Base-by-base conservation (phyloP, 208 protist genomes). In the Trypanosoma rangeli region DNA sequence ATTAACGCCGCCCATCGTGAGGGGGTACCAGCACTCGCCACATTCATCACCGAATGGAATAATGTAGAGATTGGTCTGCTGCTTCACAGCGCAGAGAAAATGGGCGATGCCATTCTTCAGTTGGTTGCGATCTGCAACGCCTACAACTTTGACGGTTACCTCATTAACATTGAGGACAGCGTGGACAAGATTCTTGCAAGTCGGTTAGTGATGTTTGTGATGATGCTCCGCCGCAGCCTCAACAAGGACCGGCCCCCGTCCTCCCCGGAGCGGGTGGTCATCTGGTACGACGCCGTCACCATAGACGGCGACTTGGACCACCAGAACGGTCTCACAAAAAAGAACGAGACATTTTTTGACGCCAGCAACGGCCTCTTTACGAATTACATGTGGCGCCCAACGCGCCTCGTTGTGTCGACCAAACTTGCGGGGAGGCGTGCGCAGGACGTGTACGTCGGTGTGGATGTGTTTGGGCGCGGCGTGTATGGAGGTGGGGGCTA, bases 281-380 rank as follows among this genome's bases (percentile, higher is more conserved):
- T 97, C 4, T 98, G 95, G 95, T 98, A 98, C 71, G 95, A 98
- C 68, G 85, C 87, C 13, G 74, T 98, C 5, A 94, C 82, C 12
- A 73, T 68, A 0, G 48, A 75, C 18, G 93, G 92, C 18, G 26
- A 33, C 13, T 49, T 97, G 20, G 20, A 37, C 18, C 97, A 92
- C 63, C 90, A 97, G 66, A 97, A 97, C 64, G 64, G 67, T 31
- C 70, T 98, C 24, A 96, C 75, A 5, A 3, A 63, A 18, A 68
- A 79, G 12, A 98, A 98, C 69, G 83, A 86, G 24, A 39, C 70
- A 2, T 98, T 94, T 68, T 97, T 98, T 68, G 74, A 94, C 44
- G 65, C 61, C 1, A 79, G 79, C 60, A 85, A 94, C 71, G 92
- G 86, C 37, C 82, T 98, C 16, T 97, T 98, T 59, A 82, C 80